Base-by-base conservation (phyloP, 768 basidiomycete species). In the Leucosporidium scottii region DNA sequence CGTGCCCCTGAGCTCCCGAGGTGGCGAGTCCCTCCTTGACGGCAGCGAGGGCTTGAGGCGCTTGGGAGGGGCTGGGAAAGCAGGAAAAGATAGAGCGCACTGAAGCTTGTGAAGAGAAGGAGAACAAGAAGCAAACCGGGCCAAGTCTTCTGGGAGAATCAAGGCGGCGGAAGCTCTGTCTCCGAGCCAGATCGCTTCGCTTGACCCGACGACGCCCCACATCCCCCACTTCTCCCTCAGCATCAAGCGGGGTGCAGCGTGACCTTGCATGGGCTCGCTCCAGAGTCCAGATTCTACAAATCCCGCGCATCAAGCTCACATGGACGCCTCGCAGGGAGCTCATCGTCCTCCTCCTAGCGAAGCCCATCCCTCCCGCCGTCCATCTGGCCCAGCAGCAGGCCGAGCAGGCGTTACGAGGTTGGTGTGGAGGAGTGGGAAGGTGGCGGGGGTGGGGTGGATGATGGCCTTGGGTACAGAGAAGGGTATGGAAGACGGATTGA, bases 341-440 rank as follows among this genome's bases (percentile, higher is more conserved):
- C 39, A 44, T 44, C 39, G 39, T 44, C 39, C 39, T 44, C 39
- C 39, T 10, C 10, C 39, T 10, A 44, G 39, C 10, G 39, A 59
- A 3, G 36, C 64, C 13, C 55, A 51, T 25, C 50, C 60, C 0
- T 47, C 61, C 25, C 51, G 36, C 54, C n/a, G 20, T 8, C 25
- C 59, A 1, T 17, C 27, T 31, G 15, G 27, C 2, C 25, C 21
- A 27, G 1, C 36, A 27, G 2, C 21, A n/a, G 17, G 1, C 23
- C 56, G 39, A 44, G 39, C 39, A 44, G 39, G 39, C 6, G 61
- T 1, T 18, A 59, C 60, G 31, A 67, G 60, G 9, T 51, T 9
- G 31, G 36, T 48, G 60, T 67, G 70, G 27, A 71, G 58, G 1
- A 30, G 39, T 10, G 70, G 66, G 30, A 71, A 67, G 3, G 49